Conservation (phyloP, 208 protist species). For the Trypanosoma lewisi region DNA sequence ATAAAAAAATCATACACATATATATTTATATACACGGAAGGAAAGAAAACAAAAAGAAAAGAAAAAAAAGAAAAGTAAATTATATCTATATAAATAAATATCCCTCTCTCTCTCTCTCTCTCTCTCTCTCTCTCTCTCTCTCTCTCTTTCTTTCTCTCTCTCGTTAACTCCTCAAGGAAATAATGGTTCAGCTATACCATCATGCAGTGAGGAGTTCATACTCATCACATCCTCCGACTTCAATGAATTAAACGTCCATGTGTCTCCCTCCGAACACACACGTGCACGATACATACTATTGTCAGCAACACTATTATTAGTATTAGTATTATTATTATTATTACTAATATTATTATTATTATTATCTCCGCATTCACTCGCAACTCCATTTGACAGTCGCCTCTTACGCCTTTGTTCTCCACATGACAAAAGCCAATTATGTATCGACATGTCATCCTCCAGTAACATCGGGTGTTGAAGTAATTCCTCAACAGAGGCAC, state of each 20-base stretch:
- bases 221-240: slow-evolving; percentile 10
- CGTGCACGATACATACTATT: no score
- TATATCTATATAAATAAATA: no score
- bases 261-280: no score
- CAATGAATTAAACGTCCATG: no score
- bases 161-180: no score
- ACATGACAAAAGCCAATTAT: slow-evolving; percentile 37
- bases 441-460: slow-evolving; percentile 32
- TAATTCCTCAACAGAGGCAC: slow-evolving; percentile 40
- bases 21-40: slow-evolving; percentile 13
- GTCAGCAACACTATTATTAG: no score
- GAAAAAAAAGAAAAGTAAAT: slow-evolving; percentile 3
- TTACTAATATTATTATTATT: no score
- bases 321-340: no score
- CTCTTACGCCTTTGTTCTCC: not conserved
- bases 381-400: not conserved
- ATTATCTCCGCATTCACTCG: no score
- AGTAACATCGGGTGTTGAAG: slow-evolving; percentile 38
- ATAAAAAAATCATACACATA: slow-evolving; percentile 10
- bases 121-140: no score
- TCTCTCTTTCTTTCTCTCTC: no score
- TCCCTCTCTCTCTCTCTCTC: no score
- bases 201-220: not conserved
- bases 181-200: not conserved
- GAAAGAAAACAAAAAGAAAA: slow-evolving; percentile 20